phyloP scores from a whole-genome alignment of 176 grass and related monocot genomes.

The Saccharum spontaneum region DNA sequence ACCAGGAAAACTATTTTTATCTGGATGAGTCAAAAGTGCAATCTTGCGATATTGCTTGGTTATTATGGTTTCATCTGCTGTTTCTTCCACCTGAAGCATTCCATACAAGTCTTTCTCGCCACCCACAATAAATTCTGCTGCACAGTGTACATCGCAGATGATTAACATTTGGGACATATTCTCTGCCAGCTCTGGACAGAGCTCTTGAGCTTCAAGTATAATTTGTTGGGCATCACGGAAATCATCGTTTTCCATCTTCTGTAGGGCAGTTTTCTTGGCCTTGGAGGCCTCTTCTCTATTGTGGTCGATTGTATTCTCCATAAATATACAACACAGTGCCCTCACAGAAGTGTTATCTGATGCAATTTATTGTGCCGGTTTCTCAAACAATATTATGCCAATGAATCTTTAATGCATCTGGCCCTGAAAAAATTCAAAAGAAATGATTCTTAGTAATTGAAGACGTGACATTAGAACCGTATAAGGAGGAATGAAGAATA shows the following conservation, averaged over 20 bases:
- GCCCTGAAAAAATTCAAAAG: no score
- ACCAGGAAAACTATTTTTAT: no score
- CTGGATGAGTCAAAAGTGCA: no score
- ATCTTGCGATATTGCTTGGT: background rate
- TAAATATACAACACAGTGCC: background rate
- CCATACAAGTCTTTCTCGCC: background rate
- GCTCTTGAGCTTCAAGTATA: background rate
- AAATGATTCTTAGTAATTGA: no score
- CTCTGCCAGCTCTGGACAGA: background rate
- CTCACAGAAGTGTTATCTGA: no score
- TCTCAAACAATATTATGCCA: no score
- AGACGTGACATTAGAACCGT: no score
- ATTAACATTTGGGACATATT: background rate
- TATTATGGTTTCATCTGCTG: background rate
- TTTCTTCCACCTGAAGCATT: background rate
- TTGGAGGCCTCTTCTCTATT: background rate
- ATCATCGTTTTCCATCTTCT: background rate
- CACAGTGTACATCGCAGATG: background rate
- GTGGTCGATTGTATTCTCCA: background rate
- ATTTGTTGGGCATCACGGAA: background rate
- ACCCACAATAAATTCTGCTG: background rate
- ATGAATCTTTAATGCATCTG: no score
- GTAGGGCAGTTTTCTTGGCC: background rate
- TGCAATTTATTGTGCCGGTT: no score
- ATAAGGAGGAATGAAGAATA: no score